phyloP scores from a whole-genome alignment of 805 yeast genomes.

The Ogataea neopini region DNA sequence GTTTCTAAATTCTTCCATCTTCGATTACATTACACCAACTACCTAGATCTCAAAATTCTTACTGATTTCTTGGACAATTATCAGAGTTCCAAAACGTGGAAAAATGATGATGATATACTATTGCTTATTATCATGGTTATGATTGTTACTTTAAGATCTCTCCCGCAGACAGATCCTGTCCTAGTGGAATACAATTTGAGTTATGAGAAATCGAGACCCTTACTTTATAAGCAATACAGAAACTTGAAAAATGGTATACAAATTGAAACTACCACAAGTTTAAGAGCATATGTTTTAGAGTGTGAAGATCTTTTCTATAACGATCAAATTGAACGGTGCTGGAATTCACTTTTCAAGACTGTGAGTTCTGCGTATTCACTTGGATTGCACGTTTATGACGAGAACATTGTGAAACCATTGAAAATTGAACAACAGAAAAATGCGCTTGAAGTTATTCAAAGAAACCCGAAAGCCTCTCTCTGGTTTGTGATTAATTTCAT shows the following conservation, averaged over 20 bases:
- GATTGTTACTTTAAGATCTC: conserved; percentile 39
- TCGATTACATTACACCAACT: conserved; percentile 41
- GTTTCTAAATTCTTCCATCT: conserved; percentile 45
- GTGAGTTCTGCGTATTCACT: conserved; percentile 52
- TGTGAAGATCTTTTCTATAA: conserved; percentile 52
- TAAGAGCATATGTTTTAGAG: conserved; percentile 50
- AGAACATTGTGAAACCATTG: conserved; percentile 34
- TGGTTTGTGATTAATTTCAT: conserved; percentile 53
- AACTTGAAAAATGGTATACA: conserved; percentile 47
- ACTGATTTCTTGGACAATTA: conserved; percentile 41
- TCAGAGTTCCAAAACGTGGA: conserved; percentile 41
- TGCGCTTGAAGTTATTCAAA: conserved; percentile 29
- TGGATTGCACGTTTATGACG: conserved; percentile 49
- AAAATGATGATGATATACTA: conserved; percentile 47
- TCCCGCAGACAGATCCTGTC: conserved; percentile 31
- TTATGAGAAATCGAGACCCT: conserved; percentile 26
- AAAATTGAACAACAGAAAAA: conserved; percentile 34
- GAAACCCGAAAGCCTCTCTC: conserved; percentile 43
- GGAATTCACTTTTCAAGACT: conserved; percentile 51
- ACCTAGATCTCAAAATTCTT: conserved; percentile 37
- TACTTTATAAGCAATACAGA: conserved; percentile 43
- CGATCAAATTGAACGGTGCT: conserved; percentile 51
- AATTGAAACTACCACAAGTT: conserved; percentile 48
- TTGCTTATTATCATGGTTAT: conserved; percentile 47
- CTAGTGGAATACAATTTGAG: conserved; percentile 26